Percentiles rank a stretch among this genome's conserved stretches.
Conservation (phyloP, 164 flowering plant species). For the Aristolochia contorta region DNA sequence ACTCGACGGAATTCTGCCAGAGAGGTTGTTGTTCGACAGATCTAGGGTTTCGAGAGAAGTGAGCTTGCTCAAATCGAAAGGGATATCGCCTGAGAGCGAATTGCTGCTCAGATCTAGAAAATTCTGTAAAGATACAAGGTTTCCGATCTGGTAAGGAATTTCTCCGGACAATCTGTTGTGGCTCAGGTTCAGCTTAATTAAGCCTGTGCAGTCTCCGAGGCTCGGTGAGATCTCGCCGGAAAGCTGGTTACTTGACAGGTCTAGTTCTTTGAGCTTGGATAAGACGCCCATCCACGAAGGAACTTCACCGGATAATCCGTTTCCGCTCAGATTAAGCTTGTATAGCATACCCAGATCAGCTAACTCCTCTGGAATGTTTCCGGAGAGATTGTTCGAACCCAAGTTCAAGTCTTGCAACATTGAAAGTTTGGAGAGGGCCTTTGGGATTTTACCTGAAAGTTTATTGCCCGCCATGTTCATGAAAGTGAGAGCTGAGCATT, state of each 20-base stretch:
- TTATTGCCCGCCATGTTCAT: conserved; percentile 1
- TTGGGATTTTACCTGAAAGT: conserved; percentile 6
- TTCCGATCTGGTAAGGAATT: conserved; percentile 24
- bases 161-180: conserved; percentile 27
- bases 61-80: conserved; percentile 35
- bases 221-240: conserved; percentile 32
- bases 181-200: conserved; percentile 29
- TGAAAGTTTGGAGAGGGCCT: background rate
- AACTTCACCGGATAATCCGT: conserved; percentile 4
- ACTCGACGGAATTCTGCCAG: conserved; percentile 37
- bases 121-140: conserved; percentile 13
- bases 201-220: conserved; percentile 11
- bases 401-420: conserved; percentile 5
- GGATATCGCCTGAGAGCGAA: conserved; percentile 27
- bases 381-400: conserved; percentile 3
- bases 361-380: conserved; percentile 6
- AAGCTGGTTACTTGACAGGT: conserved; percentile 29
- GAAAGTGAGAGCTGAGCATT: conserved; percentile 2
- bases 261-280: conserved; percentile 13
- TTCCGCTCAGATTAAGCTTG: conserved; percentile 9
- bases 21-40: conserved; percentile 43
- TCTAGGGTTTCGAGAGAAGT: conserved; percentile 28
- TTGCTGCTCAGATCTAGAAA: conserved; percentile 39
- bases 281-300: conserved; percentile 20
- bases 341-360: conserved; percentile 1